phyloP scores from a whole-genome alignment of 2,329 filamentous ascomycete species.

The Alternaria sp. region DNA sequence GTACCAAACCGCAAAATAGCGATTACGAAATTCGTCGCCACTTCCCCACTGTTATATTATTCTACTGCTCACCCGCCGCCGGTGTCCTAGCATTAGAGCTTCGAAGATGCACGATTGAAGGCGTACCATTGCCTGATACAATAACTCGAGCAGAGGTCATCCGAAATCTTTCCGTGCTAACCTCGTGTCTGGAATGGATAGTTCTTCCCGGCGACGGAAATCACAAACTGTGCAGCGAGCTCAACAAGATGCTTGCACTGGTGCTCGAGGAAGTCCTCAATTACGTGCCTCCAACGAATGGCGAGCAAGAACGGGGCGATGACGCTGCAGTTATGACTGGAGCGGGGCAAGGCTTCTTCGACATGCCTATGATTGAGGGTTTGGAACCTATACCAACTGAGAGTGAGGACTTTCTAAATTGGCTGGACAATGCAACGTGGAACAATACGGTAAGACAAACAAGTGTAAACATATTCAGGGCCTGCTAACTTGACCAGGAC shows the following conservation, averaged over 20 bases:
- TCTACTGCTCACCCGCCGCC: constrained; percentile 48
- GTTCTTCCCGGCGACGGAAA: constrained; percentile 47
- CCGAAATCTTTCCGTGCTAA: constrained; percentile 47
- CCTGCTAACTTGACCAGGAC: constrained; percentile 16
- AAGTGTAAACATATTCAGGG: background rate
- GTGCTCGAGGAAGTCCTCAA: constrained; percentile 49
- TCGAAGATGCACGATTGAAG: constrained; percentile 44
- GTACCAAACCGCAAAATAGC: constrained; percentile 44
- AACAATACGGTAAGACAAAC: constrained; percentile 37
- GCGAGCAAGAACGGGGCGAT: constrained; percentile 22
- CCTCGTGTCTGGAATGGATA: constrained; percentile 47
- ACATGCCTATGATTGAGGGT: constrained; percentile 46
- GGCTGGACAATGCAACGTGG: constrained; percentile 50
- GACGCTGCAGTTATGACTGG: constrained; percentile 15
- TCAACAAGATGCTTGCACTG: constrained; percentile 48
- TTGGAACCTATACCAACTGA: constrained; percentile 49
- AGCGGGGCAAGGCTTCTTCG: constrained; percentile 41
- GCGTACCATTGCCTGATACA: constrained; percentile 37
- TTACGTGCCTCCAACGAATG: constrained; percentile 39
- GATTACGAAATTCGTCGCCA: constrained; percentile 42
- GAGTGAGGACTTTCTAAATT: constrained; percentile 47
- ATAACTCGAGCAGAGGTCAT: constrained; percentile 48
- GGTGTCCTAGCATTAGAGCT: constrained; percentile 47
- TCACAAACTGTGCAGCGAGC: constrained; percentile 46
- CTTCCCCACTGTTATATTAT: constrained; percentile 46